Evolutionary conservation across 2,329 filamentous ascomycete species (phyloP), one percentile per base, ranked within the genome.

Genomic region (Annulohypoxylon truncatum): DNA sequence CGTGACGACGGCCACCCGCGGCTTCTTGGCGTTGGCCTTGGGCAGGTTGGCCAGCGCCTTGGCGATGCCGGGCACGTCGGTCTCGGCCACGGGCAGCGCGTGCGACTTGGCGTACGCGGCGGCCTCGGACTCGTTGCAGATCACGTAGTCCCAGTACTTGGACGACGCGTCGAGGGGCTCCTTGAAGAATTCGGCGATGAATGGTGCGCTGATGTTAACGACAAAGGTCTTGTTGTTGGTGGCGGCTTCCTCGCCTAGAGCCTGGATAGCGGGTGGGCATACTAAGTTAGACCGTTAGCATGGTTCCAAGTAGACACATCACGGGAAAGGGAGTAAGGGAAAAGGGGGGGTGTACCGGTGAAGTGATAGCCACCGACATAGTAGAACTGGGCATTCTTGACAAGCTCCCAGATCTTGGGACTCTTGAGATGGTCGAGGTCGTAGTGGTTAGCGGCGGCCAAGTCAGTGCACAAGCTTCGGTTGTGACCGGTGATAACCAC

Each of bases 171-270:
- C 93, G 50, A 99, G 88, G 71, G 89, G 92, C 52, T 97, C 94
- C 86, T 97, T 97, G 91, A 98, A 99, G 87, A 97, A 97, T 79
- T 97, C 92, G 38, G 91, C 85, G 77, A 99, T 97, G 85, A 99
- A 99, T 65, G 96, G 96, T 6, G 96, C 96, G 54, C 93, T 96
- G 67, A 99, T 89, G 73, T 94, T 96, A 74, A 99, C 89, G 74
- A 94, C 89, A 80, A 98, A 97, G 68, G 86, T 85, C 89, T 99
- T 99, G 87, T 98, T 91, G 80, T 93, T 89, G 71, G 86, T 83
- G 38, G 93, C 94, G 63, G 96, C 95, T 82, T 98, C 92, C 81
- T 97, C 90, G 72, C 91, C 95, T 51, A 99, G 87, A 71, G 94
- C 93, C 85, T 94, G 85, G 78, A 97, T 94, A 71, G 96, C 95